Evolutionary conservation across 495 filamentous ascomycete species (phyloP).

Genomic region (Talaromyces proteolyticus): DNA sequence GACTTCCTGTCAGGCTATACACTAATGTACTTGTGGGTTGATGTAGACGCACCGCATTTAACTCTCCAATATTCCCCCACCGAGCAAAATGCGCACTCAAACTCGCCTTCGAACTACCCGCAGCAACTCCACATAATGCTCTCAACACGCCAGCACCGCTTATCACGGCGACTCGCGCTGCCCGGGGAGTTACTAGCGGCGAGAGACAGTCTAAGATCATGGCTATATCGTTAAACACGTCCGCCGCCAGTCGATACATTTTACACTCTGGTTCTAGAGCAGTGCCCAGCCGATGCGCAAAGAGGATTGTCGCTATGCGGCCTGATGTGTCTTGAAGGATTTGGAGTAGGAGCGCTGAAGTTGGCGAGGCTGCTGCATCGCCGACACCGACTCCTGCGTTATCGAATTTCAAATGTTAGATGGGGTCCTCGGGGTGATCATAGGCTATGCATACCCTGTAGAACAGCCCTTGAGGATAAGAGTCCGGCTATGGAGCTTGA

Average conservation of each 20-base stretch:
- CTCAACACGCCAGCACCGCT: conserved; percentile 72
- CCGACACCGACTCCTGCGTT: conserved; percentile 77
- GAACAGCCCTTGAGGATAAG: conserved; percentile 79
- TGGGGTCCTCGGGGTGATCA: background rate
- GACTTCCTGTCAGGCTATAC: conserved; percentile 3
- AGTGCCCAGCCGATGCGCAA: conserved; percentile 78
- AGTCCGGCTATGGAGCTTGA: conserved; percentile 88
- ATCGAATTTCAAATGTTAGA: background rate
- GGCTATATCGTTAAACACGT: conserved; percentile 88
- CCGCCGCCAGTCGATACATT: conserved; percentile 82
- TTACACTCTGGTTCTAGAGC: conserved; percentile 95
- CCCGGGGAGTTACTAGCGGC: conserved; percentile 62
- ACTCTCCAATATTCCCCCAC: conserved; percentile 84
- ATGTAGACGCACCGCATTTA: no score
- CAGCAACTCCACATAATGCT: conserved; percentile 83
- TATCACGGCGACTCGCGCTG: conserved; percentile 61
- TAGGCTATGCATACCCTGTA: conserved; percentile 55
- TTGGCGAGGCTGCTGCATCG: conserved; percentile 77
- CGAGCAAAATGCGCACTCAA: conserved; percentile 87
- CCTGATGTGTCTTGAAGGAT: conserved; percentile 82
- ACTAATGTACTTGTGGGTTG: no score
- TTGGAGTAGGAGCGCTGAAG: conserved; percentile 78
- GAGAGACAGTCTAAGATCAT: conserved; percentile 87
- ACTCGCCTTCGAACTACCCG: conserved; percentile 83
- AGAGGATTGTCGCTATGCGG: conserved; percentile 82